Percentiles rank a stretch among this genome's conserved stretches.
Evolutionary conservation across 306 rosid species (phyloP).

Genomic region (Cercis canadensis): DNA sequence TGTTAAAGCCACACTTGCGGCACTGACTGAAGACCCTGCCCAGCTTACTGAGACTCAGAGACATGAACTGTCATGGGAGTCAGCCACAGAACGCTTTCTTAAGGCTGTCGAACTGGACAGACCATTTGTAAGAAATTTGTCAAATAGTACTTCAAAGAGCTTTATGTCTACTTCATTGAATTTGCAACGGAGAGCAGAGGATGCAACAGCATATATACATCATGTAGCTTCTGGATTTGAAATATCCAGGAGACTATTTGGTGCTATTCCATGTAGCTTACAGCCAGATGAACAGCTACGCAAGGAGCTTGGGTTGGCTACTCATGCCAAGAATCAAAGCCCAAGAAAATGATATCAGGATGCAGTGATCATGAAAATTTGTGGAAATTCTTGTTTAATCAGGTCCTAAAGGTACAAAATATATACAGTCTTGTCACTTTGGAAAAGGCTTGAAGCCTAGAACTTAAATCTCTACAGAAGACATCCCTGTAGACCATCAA

Average conservation of each 20-base stretch:
- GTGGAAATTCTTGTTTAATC: constrained; percentile 13
- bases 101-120: constrained; percentile 60
- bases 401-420: constrained; percentile 11
- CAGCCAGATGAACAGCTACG: constrained; percentile 79
- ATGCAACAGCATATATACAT: constrained; percentile 78
- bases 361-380: constrained; percentile 1
- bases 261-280: constrained; percentile 87
- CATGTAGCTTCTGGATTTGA: constrained; percentile 76
- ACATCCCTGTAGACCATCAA: constrained; percentile 14
- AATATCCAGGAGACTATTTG: constrained; percentile 72
- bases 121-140: constrained; percentile 32
- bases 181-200: constrained; percentile 52
- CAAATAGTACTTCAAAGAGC: constrained; percentile 45
- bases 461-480: constrained; percentile 8
- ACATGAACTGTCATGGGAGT: constrained; percentile 81
- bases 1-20: constrained; percentile 62
- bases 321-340: constrained; percentile 42
- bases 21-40: constrained; percentile 65
- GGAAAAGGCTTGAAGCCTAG: constrained; percentile 20
- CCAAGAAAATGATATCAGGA: constrained; percentile 34
- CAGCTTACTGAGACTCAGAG: constrained; percentile 70
- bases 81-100: constrained; percentile 88
- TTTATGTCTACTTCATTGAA: constrained; percentile 60
- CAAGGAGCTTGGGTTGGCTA: constrained; percentile 73
- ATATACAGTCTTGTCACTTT: constrained; percentile 17